Base-by-base conservation (phyloP, 176 grass and related monocot genomes). In the Tillandsia leiboldiana region DNA sequence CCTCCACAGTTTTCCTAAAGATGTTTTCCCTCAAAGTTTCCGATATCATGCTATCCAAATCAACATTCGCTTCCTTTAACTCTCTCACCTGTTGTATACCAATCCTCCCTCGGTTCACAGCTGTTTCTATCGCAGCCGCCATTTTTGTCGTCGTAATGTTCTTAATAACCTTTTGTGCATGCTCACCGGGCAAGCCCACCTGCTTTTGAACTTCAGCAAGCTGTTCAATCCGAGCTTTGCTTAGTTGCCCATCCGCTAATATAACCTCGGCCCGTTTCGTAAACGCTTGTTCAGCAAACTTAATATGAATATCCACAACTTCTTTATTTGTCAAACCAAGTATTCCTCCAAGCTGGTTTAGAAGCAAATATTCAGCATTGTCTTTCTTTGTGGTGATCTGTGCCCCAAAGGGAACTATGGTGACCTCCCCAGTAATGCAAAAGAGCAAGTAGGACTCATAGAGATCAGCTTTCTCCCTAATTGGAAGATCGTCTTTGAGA, bases 91-190 rank as follows among this genome's bases (percentile, higher is more conserved):
- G 87, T 77, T 87, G 69, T 78, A 99, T 67, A 61, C 89, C 89
- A 26, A 99, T 90, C 73, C 88, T 87, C 51, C 94, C 94, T 50
- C 90, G 77, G 74, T 77, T 67, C 71, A 99, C 83, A 70, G 89
- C 86, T 22, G 82, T 80, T 83, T 99, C 87, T 10, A 99, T 90
- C 74, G 94, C 87, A 79, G 82, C 81, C 22, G 86, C 71, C 70
- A 91, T 89, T 77, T 90, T 93, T 68, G 84, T 90, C 14, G 86
- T 92, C 69, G 87, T 90, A 71, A 99, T 93, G 61, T 84, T 80
- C 82, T 99, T 99, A 42, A 99, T 93, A 49, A 99, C 88, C 79
- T 90, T 99, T 66, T 93, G 94, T 50, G 94, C 89, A 72, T 99
- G n/a, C 57, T 90, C 89, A 7, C 82, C 83, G 52, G 94, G 89